Evolutionary conservation across 1,284 basidiomycete species (phyloP).

Genomic region (Peniophora sp.): DNA sequence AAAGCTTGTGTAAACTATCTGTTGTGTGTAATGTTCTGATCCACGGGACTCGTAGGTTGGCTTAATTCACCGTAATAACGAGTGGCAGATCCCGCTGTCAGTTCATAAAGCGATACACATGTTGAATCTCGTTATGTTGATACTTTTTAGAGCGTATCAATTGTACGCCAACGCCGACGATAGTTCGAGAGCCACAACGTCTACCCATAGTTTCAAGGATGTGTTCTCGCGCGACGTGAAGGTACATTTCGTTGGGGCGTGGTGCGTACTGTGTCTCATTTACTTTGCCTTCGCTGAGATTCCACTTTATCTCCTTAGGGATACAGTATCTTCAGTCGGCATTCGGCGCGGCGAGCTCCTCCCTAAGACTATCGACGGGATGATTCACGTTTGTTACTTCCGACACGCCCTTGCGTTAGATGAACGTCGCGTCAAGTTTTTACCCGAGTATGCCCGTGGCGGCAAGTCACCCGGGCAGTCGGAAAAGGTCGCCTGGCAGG

Average conservation of each 20-base stretch:
- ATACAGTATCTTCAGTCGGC: conserved; percentile 32
- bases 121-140: conserved; percentile 28
- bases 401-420: conserved; percentile 34
- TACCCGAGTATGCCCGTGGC: conserved; percentile 24
- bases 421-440: conserved; percentile 31
- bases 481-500: too few species aligned
- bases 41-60: conserved; percentile 19
- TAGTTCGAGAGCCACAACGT: neutral
- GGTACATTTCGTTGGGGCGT: conserved; percentile 34
- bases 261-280: conserved; percentile 19
- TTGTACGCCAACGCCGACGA: conserved; percentile 17
- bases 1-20: neutral
- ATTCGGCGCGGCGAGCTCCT: conserved; percentile 15
- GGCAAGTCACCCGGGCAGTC: neutral
- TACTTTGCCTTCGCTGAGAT: neutral
- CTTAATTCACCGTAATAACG: conserved; percentile 22
- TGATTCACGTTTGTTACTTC: conserved; percentile 18
- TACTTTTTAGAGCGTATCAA: conserved; percentile 26
- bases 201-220: conserved; percentile 22
- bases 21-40: neutral
- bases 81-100: conserved; percentile 28
- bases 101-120: too few species aligned
- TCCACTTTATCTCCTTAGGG: conserved; percentile 21
- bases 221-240: conserved; percentile 23
- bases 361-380: conserved; percentile 14